Evolutionary conservation across 352 stramenopile genomes (phyloP), one percentile per base, ranked within the genome.

Genomic region (Globisporangium nodosum): DNA sequence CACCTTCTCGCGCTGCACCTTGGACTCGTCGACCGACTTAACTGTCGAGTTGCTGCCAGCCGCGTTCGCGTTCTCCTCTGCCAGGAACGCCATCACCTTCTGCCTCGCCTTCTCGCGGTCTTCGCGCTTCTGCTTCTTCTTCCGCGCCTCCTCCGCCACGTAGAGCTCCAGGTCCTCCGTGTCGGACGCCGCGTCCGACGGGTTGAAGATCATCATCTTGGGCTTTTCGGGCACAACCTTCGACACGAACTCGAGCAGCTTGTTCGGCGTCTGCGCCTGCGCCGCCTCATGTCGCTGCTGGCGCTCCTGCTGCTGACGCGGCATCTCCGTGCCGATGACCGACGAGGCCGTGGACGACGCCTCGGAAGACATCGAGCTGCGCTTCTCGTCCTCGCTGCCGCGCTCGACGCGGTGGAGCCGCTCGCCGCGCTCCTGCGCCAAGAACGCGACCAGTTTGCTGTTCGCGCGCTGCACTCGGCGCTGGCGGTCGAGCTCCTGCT

Each of bases 361-460:
- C 2, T 65, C 61, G 3, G 76, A 76, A 16, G 67, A 75, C 33
- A 73, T 45, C 3, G 66, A 74, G 16, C 16, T 59, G 9, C 59
- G 52, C 37, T 64, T 24, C 37, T 46, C 27, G 24, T 61, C 30
- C 20, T 56, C 42, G 27, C 57, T 73, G 52, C 50, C 54, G 20
- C 45, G 31, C 30, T 76, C 72, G 15, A 71, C 67, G 20, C 53
- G 24, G 53, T 84, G 71, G n/a, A 81, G 50, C 13, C 67, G 69
- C 61, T 78, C 72, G 31, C 79, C 74, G 8, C 69, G 59, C 52
- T 87, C 80, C 13, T 81, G 61, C 2, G 70, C 74, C 33, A 90
- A 51, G 66, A 90, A 90, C 1, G 78, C 80, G 53, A 74, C 33
- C 33, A 90, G 60, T 3, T 70, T 71, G 68, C 71, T 86, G 66